Conservation (phyloP, 106 monocot genomes). For the Dendrobium catenatum region DNA sequence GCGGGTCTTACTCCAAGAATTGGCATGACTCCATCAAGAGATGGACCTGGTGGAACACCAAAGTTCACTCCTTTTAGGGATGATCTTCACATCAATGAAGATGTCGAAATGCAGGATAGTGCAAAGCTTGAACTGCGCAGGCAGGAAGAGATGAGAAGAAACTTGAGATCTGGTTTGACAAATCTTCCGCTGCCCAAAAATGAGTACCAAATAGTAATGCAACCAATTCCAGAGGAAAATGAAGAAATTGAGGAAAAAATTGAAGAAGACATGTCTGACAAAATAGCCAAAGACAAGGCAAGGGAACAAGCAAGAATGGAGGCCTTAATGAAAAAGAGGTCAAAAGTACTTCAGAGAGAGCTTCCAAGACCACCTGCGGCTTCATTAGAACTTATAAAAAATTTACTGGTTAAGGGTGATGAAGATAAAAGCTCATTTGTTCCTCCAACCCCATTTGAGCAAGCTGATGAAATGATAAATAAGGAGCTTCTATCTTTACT, state of each 20-base stretch:
- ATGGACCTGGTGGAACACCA: conserved; percentile 73
- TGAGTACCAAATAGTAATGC: conserved; percentile 85
- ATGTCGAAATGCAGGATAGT: conserved; percentile 59
- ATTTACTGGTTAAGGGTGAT: conserved; percentile 35
- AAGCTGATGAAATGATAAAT: conserved; percentile 92
- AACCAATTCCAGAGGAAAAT: conserved; percentile 66
- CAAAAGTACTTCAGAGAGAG: conserved; percentile 92
- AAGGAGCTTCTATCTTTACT: conserved; percentile 70
- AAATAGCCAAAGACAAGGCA: conserved; percentile 71
- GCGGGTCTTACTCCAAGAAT: conserved; percentile 84
- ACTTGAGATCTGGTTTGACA: conserved; percentile 52
- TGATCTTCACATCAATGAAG: conserved; percentile 94
- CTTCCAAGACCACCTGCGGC: conserved; percentile 82
- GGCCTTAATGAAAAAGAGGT: conserved; percentile 82
- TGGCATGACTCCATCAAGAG: conserved; percentile 84
- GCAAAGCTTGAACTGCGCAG: conserved; percentile 56
- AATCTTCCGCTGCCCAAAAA: conserved; percentile 81
- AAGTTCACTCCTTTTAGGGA: conserved; percentile 79
- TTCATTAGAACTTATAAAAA: conserved; percentile 69
- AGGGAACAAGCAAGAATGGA: conserved; percentile 74
- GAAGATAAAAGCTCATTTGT: conserved; percentile 93
- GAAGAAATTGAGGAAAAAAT: conserved; percentile 68
- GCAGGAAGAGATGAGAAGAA: conserved; percentile 75
- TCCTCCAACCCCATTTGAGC: conserved; percentile 90
- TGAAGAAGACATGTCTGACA: conserved; percentile 98